Conservation (phyloP, 2,329 filamentous ascomycete species). For the Fusarium phyllophilum region DNA sequence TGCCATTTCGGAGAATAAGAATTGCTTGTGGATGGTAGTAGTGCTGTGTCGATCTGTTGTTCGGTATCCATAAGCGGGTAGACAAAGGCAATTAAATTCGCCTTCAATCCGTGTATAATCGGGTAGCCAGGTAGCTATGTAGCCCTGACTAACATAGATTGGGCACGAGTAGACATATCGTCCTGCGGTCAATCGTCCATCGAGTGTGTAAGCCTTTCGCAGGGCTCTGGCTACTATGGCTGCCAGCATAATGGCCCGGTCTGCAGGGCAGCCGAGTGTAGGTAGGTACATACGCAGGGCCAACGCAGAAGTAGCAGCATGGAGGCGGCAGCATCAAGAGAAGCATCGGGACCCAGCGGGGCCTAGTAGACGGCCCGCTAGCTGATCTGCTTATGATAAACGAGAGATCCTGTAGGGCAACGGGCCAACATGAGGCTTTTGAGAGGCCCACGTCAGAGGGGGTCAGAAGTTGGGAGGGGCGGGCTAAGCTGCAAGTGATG, state of each 20-base stretch:
- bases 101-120: background rate
- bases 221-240: conserved; percentile 16
- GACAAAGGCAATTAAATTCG: conserved; percentile 35
- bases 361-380: conserved; percentile 20
- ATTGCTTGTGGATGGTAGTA: conserved; percentile 27
- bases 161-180: conserved; percentile 8
- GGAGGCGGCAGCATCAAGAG: background rate
- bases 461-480: conserved; percentile 13
- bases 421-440: conserved; percentile 17
- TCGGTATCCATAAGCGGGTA: conserved; percentile 40
- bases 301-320: background rate
- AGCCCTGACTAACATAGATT: conserved; percentile 7
- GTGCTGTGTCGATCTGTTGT: conserved; percentile 35
- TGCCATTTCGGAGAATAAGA: conserved; percentile 30
- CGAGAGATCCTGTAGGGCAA: conserved; percentile 25
- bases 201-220: conserved; percentile 8
- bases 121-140: conserved; percentile 1
- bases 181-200: background rate
- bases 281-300: background rate
- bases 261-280: conserved; percentile 1
- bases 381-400: conserved; percentile 25
- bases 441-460: conserved; percentile 25
- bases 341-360: conserved; percentile 9
- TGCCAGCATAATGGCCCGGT: conserved; percentile 8
- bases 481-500: conserved; percentile 31